A percentile compares a stretch with the other conserved stretches of the same genome.
Conservation (phyloP, 2,329 filamentous ascomycete species). For the Fulvia fulva region DNA sequence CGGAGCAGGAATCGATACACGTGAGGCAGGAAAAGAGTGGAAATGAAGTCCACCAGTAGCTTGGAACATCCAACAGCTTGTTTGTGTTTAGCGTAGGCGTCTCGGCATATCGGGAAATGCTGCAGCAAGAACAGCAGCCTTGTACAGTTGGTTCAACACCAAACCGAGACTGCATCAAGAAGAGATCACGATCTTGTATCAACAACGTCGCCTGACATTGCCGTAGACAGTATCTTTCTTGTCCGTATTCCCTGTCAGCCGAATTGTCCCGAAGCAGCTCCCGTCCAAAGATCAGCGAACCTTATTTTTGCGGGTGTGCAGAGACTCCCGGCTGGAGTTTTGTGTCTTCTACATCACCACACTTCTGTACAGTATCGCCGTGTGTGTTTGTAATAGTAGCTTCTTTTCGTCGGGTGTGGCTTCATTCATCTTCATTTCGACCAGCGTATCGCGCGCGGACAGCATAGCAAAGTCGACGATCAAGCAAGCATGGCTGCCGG, state of each 20-base stretch:
- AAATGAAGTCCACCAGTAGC: neutral
- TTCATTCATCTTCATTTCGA: neutral
- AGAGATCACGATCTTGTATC: neutral
- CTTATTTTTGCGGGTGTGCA: neutral
- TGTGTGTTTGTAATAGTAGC: neutral
- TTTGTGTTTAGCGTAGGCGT: neutral
- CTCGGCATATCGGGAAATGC: neutral
- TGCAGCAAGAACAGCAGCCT: neutral
- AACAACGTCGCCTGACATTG: neutral
- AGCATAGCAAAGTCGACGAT: neutral
- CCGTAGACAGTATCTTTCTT: neutral
- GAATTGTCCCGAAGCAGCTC: neutral
- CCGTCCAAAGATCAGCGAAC: neutral
- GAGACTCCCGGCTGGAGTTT: neutral
- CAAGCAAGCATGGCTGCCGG: slow-evolving; percentile 9
- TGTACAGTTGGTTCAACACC: neutral
- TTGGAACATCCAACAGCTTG: neutral
- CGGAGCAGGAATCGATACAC: slow-evolving; percentile 1
- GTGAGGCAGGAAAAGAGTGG: neutral
- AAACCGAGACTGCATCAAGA: neutral
- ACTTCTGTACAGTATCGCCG: slow-evolving; percentile 1
- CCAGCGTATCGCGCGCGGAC: neutral
- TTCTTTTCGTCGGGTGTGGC: neutral
- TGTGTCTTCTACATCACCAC: neutral
- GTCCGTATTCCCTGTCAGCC: neutral